Percentiles rank a stretch among this genome's conserved stretches.
Conservation (phyloP, 176 grass and related monocot species). For the Eleusine coracana region DNA sequence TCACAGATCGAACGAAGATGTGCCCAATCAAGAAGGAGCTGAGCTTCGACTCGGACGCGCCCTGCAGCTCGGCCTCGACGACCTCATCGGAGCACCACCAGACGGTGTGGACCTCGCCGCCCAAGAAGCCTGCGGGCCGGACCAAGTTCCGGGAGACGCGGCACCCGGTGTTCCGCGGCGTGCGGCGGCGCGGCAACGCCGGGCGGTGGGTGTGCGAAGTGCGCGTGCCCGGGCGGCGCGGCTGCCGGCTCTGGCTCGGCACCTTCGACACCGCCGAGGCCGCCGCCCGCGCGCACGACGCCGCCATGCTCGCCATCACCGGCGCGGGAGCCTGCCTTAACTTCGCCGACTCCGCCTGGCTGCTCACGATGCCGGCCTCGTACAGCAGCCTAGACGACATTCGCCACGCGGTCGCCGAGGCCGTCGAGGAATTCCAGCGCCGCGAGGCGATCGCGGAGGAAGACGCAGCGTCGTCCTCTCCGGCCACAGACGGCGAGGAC, state of each 20-base stretch:
- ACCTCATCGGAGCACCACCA: slow-evolving; percentile 9
- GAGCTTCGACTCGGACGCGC: slow-evolving; percentile 17
- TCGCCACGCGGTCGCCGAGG: slow-evolving; percentile 43
- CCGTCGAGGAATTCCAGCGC: slow-evolving; percentile 41
- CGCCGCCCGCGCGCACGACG: slow-evolving; percentile 75
- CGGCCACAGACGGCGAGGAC: neutral
- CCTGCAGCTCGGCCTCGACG: slow-evolving; percentile 18
- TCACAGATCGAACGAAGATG: neutral
- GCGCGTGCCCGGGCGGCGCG: slow-evolving; percentile 35
- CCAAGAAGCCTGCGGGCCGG: slow-evolving; percentile 64
- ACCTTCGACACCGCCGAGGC: slow-evolving; percentile 91
- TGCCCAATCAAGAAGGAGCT: slow-evolving; percentile 37
- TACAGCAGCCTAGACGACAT: slow-evolving; percentile 48
- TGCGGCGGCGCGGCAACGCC: slow-evolving; percentile 50
- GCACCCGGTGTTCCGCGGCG: slow-evolving; percentile 82
- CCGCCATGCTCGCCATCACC: slow-evolving; percentile 53
- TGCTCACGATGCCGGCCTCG: slow-evolving; percentile 23
- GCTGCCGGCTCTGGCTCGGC: slow-evolving; percentile 75
- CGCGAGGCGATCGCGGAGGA: neutral
- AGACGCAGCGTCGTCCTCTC: neutral
- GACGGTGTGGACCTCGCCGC: slow-evolving; percentile 36
- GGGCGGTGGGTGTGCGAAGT: slow-evolving; percentile 62
- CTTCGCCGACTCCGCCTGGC: slow-evolving; percentile 61
- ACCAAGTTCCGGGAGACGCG: slow-evolving; percentile 92
- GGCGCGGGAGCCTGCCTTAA: slow-evolving; percentile 51